A percentile compares a stretch with the other conserved stretches of the same genome.
Evolutionary conservation across 83 land plant species (phyloP).

Genomic region (Diphasiastrum complanatum): DNA sequence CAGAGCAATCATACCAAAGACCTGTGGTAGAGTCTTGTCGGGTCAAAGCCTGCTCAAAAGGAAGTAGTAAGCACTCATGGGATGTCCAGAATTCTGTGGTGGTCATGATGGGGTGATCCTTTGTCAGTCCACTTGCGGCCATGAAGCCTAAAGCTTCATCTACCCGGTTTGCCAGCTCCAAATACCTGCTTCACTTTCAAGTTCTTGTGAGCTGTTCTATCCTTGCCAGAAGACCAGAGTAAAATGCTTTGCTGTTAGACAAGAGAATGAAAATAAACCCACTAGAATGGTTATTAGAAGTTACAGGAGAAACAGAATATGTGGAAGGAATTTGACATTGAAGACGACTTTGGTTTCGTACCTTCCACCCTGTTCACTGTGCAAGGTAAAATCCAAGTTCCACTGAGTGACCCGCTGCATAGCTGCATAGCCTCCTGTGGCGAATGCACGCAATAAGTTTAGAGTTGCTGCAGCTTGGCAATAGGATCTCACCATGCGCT

Average conservation of each 20-base stretch:
- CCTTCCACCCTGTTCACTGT: constrained; percentile 55
- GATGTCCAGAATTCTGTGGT: constrained; percentile 72
- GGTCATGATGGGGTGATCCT: constrained; percentile 68
- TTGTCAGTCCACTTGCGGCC: constrained; percentile 53
- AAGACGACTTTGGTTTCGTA: too few relatives aligned
- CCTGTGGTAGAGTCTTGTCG: constrained; percentile 62
- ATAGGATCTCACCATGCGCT: constrained; percentile 48
- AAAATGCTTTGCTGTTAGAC: not conserved
- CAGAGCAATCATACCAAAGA: constrained; percentile 60
- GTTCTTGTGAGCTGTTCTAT: too few relatives aligned
- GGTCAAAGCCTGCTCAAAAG: constrained; percentile 61
- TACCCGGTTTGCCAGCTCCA: constrained; percentile 59
- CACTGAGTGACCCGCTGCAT: constrained; percentile 58
- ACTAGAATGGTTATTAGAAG: too few relatives aligned
- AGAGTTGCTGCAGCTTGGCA: constrained; percentile 47
- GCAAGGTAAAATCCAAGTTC: constrained; percentile 48
- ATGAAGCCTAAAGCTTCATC: constrained; percentile 74
- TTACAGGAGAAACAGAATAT: too few relatives aligned
- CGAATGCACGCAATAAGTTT: constrained; percentile 46
- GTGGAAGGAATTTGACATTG: too few relatives aligned
- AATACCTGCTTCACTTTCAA: constrained; percentile 33
- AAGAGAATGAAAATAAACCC: not conserved
- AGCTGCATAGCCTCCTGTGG: constrained; percentile 51
- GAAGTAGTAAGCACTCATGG: constrained; percentile 68
- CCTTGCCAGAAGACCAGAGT: too few relatives aligned